Evolutionary conservation across 371 early-diverging fungal species (phyloP), one percentile per base, ranked within the genome.

Genomic region (Rhizopus sp.): DNA sequence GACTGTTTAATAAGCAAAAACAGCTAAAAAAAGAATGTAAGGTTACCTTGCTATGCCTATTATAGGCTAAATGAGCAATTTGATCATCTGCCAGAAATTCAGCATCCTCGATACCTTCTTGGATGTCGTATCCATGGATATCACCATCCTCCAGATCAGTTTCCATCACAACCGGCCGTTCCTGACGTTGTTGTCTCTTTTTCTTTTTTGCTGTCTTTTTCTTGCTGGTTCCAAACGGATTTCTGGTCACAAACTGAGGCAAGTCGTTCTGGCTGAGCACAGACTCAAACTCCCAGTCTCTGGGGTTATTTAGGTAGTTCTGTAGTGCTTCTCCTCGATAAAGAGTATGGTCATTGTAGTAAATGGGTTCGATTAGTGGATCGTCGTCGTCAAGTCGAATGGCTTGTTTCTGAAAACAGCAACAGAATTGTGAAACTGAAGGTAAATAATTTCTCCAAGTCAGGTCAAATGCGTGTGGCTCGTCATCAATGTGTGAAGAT

Each of bases 361-460:
- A 71, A 12, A 62, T 48, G 3, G 74, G 74, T 10, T 61, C 64
- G 17, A 68, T 46, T 29, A 71, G 44, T 3, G 62, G 34, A 29
- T 74, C 70, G 33, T 75, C 68, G 15, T 69, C 70, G 30, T 70
- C 75, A 8, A 72, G 52, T 12, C 60, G 75, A 53, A 72, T 72
- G 13, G 44, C 57, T 48, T 48, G 63, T 41, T 48, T 45, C 34
- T 57, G 46, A 7, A 46, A 29, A 46, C 46, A 50, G 23, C 56
- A 60, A 17, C 61, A 65, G 35, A 73, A 55, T 15, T 66, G 69
- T 12, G 64, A 59, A 29, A 55, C 17, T 17, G 69, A 74, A 17
- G 78, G 75, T 41, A 78, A 40, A 46, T 78, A 78, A 44, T 78
- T 75, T 50, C 65, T 61, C 78, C 78, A 78, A 4, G 78, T 78